Evolutionary conservation across 768 basidiomycete species (phyloP), one percentile per base, ranked within the genome.

Genomic region (Boletus fagicola): DNA sequence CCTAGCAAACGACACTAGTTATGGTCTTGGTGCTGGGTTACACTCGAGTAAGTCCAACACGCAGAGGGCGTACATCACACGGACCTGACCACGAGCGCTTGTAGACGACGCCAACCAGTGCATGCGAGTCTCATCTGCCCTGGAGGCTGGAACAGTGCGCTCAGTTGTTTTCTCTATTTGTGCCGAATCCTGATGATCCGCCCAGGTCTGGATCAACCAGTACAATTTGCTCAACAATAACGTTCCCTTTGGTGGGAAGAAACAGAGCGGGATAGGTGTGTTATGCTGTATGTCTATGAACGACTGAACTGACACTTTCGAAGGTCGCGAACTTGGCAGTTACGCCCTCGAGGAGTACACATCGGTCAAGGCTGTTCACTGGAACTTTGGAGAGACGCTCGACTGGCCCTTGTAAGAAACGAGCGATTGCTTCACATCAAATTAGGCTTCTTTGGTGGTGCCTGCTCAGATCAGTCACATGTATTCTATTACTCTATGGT

Each of bases 221-320:
- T 95, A 94, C 75, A 90, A 88, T 67, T 42, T 89, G 13, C 72
- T 96, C 54, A 82, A 83, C 74, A 92, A 91, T 71, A 92, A 95
- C 57, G 87, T 94, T 45, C 96, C 96, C 1, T 98, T 98, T 67
- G 95, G 96, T 38, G 96, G 95, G 24, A 96, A 90, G 78, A 96
- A 95, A 74, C 88, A 92, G 70, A 91, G 89, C 43, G 94, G 94
- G 51, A 86, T 91, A 66, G 88, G 90, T 89, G 63, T 56, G 64
- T 51, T 9, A 0, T 38, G 3, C 15, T 24, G 4, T 16, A 51
- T 47, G 35, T 40, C n/a, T 22, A 20, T 42, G 51, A n/a, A 57
- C 12, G 20, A 31, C 26, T 55, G 20, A 65, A 46, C 58, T 60
- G 43, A 65, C 39, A 8, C 30, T n/a, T 20, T 42, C 46, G 22